Evolutionary conservation across 495 filamentous ascomycete genomes (phyloP).

Genomic region (Lophium mytilinum): DNA sequence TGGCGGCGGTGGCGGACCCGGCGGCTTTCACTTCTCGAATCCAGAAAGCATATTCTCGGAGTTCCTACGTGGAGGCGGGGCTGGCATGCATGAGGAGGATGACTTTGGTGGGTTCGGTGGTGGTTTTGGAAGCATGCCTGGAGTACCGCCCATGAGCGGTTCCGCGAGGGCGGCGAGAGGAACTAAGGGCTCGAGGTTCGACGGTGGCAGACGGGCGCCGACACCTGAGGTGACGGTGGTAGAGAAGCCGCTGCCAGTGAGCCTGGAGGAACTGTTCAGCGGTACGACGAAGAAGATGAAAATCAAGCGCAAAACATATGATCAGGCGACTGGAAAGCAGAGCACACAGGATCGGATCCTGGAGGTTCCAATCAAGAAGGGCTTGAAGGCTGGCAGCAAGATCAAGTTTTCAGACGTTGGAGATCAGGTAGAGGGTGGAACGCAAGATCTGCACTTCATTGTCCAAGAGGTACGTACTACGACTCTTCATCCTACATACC

Average conservation of each 20-base stretch:
- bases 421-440: conserved; percentile 94
- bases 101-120: conserved; percentile 39
- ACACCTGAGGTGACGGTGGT: conserved; percentile 87
- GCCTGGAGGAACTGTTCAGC: conserved; percentile 77
- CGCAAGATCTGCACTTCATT: conserved; percentile 91
- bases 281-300: conserved; percentile 92
- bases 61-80: conserved; percentile 57
- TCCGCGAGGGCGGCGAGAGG: conserved; percentile 1
- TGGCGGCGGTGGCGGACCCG: conserved; percentile 38
- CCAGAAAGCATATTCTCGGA: conserved; percentile 78
- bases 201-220: conserved; percentile 41
- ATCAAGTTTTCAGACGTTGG: conserved; percentile 95
- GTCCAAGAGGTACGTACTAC: conserved; percentile 71
- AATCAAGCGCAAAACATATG: conserved; percentile 92
- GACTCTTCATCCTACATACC: not conserved
- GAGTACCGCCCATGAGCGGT: conserved; percentile 8
- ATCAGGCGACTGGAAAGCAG: conserved; percentile 66
- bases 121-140: conserved; percentile 28
- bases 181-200: conserved; percentile 38
- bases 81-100: conserved; percentile 37
- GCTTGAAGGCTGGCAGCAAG: conserved; percentile 90
- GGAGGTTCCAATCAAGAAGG: conserved; percentile 89
- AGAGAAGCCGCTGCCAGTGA: conserved; percentile 71
- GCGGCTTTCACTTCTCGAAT: conserved; percentile 70
- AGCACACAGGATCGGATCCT: conserved; percentile 80